Evolutionary conservation across 164 flowering plant species (phyloP).

Genomic region (Cinnamomum chago): DNA sequence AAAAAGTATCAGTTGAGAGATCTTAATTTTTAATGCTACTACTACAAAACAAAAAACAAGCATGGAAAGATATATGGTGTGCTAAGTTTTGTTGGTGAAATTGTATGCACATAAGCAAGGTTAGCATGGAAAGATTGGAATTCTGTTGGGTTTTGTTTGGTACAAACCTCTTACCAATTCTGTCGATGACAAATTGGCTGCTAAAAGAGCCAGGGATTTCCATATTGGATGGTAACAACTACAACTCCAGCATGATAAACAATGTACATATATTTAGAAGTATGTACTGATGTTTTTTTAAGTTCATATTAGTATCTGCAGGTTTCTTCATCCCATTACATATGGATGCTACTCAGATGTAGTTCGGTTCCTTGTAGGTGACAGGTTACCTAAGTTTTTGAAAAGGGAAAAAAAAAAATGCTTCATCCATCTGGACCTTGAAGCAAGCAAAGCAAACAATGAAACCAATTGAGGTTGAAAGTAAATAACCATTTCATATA

Average conservation of each 20-base stretch:
- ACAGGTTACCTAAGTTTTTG: slow-evolving; percentile 19
- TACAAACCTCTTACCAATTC: slow-evolving; percentile 61
- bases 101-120: slow-evolving; percentile 22
- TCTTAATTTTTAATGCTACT: neutral
- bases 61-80: neutral
- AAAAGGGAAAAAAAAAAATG: neutral
- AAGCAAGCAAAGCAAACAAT: neutral
- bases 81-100: neutral
- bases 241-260: neutral
- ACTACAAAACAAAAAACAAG: neutral
- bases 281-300: neutral
- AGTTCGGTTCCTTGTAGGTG: slow-evolving; percentile 12
- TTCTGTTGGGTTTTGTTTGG: slow-evolving; percentile 70
- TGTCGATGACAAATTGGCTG: slow-evolving; percentile 52
- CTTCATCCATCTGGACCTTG: neutral
- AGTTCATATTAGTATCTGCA: neutral
- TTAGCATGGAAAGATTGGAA: slow-evolving; percentile 68
- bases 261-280: neutral
- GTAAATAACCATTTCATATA: neutral
- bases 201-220: slow-evolving; percentile 73
- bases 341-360: slow-evolving; percentile 15
- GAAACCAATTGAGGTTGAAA: neutral
- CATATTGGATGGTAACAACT: too few species aligned
- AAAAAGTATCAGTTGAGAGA: slow-evolving; percentile 46
- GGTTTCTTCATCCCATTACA: slow-evolving; percentile 21